These are phyloP conservation scores for Clarireedia homoeocarpa DNA, from an alignment of 2,329 filamentous ascomycete genomes.

Conservation along the genomic window DNA sequence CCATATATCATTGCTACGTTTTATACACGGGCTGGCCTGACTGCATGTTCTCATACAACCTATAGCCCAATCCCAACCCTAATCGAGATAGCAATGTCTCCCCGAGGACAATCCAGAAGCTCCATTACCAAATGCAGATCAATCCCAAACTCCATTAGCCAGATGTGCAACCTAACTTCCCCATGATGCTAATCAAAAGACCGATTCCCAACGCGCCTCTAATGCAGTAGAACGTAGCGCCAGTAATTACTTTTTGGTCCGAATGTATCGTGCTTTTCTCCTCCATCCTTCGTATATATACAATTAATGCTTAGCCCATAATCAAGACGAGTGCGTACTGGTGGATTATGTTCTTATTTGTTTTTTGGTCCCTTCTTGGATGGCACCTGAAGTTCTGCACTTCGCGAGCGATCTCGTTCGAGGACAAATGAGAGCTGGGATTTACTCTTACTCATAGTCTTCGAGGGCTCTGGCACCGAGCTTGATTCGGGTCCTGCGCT, in stretches of 20 bases:
- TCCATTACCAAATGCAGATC: slow-evolving; percentile 7
- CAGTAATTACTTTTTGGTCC: slow-evolving; percentile 6
- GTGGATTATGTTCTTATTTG: background rate
- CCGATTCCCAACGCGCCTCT: slow-evolving; percentile 2
- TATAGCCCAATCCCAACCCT: no score
- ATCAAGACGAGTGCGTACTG: background rate
- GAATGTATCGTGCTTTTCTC: background rate
- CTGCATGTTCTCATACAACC: no score
- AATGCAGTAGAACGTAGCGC: background rate
- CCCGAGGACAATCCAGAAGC: background rate
- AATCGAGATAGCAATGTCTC: background rate
- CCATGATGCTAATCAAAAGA: slow-evolving; percentile 3
- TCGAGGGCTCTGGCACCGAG: slow-evolving; percentile 22
- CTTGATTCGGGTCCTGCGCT: background rate
- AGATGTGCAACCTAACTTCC: slow-evolving; percentile 1
- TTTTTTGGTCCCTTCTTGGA: slow-evolving; percentile 1
- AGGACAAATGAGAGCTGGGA: slow-evolving; percentile 52
- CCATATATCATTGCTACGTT: no score
- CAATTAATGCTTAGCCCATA: background rate
- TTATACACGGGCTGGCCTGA: no score
- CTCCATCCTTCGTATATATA: slow-evolving; percentile 2
- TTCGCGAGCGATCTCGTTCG: slow-evolving; percentile 41
- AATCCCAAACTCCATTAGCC: slow-evolving; percentile 1
- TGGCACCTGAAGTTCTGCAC: slow-evolving; percentile 20
- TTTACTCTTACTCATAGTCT: slow-evolving; percentile 46